Conservation (phyloP, 305 asterid genomes). For the Solanum hybrid region DNA sequence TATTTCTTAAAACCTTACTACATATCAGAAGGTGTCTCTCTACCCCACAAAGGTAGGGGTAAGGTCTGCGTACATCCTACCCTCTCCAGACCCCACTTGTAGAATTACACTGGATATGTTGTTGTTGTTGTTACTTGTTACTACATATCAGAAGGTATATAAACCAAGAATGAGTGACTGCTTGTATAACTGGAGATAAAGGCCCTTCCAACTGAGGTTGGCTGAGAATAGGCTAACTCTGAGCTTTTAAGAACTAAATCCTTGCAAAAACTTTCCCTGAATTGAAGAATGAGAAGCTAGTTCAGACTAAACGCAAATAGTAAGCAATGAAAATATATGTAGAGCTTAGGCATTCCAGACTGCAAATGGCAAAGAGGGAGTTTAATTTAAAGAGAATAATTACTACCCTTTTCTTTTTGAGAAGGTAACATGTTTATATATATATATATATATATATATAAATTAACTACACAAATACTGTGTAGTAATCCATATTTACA, state of each 20-base stretch:
- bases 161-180: constrained; percentile 43
- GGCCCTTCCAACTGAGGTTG: constrained; percentile 53
- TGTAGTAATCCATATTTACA: background rate
- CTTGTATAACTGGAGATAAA: constrained; percentile 48
- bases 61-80: background rate
- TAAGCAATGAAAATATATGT: background rate
- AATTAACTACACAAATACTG: background rate
- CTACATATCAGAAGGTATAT: constrained; percentile 27
- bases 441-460: background rate
- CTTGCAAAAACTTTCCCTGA: constrained; percentile 52
- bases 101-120: background rate
- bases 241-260: constrained; percentile 24
- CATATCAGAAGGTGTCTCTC: constrained; percentile 18
- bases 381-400: background rate
- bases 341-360: background rate
- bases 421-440: background rate
- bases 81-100: background rate
- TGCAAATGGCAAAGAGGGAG: background rate
- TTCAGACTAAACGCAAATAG: background rate
- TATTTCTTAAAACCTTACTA: background rate
- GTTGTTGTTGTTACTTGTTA: constrained; percentile 4
- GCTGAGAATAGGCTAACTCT: constrained; percentile 57
- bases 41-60: background rate
- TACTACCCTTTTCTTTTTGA: background rate
- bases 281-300: constrained; percentile 1